Conservation (phyloP, 2,329 filamentous ascomycete species). For the Talaromyces islandicus region DNA sequence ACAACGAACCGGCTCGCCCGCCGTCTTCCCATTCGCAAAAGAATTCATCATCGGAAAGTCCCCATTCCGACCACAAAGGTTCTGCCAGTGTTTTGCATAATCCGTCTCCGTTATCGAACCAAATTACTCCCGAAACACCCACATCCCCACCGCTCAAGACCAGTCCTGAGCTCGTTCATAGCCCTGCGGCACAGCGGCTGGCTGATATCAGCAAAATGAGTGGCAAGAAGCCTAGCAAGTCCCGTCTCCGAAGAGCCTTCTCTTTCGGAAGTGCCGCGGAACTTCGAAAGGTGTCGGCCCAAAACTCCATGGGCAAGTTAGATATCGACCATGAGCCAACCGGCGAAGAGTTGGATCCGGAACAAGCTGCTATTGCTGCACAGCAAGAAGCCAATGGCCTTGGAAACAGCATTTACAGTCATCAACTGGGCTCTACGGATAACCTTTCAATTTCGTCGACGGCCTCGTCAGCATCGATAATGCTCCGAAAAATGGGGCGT, state of each 20-base stretch:
- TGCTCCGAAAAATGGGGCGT: slow-evolving; percentile 91
- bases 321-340: slow-evolving; percentile 55
- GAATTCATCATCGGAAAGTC: slow-evolving; percentile 61
- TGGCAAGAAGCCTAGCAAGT: slow-evolving; percentile 72
- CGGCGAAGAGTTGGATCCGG: slow-evolving; percentile 69
- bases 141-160: neutral
- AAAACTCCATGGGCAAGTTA: slow-evolving; percentile 48
- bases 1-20: slow-evolving; percentile 24
- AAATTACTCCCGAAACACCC: slow-evolving; percentile 53
- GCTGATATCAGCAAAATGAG: slow-evolving; percentile 83
- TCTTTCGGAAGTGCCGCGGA: slow-evolving; percentile 96
- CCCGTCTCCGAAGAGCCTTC: slow-evolving; percentile 79
- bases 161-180: slow-evolving; percentile 29
- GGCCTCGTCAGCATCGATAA: slow-evolving; percentile 44
- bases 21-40: slow-evolving; percentile 32
- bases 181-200: slow-evolving; percentile 76
- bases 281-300: slow-evolving; percentile 66
- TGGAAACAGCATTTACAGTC: slow-evolving; percentile 84
- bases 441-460: slow-evolving; percentile 60
- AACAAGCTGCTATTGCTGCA: slow-evolving; percentile 85
- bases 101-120: slow-evolving; percentile 70
- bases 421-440: slow-evolving; percentile 78
- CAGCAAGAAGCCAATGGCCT: slow-evolving; percentile 89
- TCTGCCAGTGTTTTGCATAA: slow-evolving; percentile 16
- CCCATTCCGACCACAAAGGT: slow-evolving; percentile 31